phyloP scores from a whole-genome alignment of 768 basidiomycete genomes.

The Trametes meyenii region DNA sequence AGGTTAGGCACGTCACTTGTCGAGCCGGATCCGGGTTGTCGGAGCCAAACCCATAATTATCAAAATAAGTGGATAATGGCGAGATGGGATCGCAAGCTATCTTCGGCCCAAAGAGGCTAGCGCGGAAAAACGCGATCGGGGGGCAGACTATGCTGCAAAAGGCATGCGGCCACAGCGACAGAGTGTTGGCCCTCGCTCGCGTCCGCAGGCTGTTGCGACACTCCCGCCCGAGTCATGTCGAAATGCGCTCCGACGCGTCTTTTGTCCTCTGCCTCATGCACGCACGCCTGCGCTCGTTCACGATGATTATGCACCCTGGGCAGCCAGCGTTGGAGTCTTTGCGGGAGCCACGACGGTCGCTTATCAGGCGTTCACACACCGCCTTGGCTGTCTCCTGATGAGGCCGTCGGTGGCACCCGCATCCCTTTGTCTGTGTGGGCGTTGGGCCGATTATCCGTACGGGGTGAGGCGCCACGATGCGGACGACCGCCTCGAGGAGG shows the following conservation, averaged over 20 bases:
- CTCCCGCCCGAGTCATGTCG: conserved; percentile 2
- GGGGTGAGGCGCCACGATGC: not conserved
- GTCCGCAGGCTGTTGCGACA: not conserved
- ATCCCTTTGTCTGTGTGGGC: not conserved
- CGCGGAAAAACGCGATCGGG: conserved; percentile 14
- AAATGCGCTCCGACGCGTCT: not conserved
- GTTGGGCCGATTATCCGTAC: not conserved
- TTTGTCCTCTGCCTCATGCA: conserved; percentile 12
- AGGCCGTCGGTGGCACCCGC: not conserved
- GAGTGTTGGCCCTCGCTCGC: not conserved
- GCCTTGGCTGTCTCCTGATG: conserved; percentile 4
- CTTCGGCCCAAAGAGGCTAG: conserved; percentile 12
- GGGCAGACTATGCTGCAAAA: conserved; percentile 10
- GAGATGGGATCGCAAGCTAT: conserved; percentile 6
- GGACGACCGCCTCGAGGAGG: conserved; percentile 5
- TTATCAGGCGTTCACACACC: conserved; percentile 6
- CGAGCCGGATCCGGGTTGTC: conserved; percentile 6
- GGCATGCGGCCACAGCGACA: conserved; percentile 17
- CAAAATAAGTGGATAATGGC: conserved; percentile 12
- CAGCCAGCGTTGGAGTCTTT: no score
- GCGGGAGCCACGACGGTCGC: conserved; percentile 2
- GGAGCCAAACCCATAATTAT: conserved; percentile 1
- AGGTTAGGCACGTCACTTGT: conserved; percentile 9
- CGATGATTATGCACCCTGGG: not conserved
- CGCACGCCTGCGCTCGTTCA: not conserved